phyloP scores from a whole-genome alignment of 139 green algal species.

The Volvox africanus region DNA sequence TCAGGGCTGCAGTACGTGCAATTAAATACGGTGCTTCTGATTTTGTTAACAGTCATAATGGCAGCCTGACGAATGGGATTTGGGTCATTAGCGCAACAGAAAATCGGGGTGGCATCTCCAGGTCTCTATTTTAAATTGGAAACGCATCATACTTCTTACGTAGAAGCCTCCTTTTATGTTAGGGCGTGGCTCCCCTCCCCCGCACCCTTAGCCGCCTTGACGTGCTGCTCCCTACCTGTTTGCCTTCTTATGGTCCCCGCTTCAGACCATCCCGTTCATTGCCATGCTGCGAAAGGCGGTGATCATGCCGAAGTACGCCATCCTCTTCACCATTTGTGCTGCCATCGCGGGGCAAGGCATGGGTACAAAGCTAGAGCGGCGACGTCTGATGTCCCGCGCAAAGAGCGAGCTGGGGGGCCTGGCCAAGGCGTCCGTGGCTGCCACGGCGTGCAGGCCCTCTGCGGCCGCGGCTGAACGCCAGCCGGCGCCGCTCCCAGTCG shows the following conservation, averaged over 20 bases:
- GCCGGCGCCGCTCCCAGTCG: not conserved
- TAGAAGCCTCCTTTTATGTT: too few species aligned
- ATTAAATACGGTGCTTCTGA: too few species aligned
- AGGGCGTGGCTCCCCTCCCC: too few species aligned
- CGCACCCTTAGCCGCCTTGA: not conserved
- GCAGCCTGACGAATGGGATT: too few species aligned
- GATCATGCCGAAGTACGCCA: conserved; percentile 79
- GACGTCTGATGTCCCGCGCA: conserved; percentile 26
- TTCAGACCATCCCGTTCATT: conserved; percentile 86
- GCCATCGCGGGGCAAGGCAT: conserved; percentile 73
- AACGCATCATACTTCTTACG: too few species aligned
- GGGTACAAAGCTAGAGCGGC: conserved; percentile 53
- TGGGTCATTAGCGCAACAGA: too few species aligned
- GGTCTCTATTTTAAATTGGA: too few species aligned
- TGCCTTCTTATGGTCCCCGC: too few species aligned
- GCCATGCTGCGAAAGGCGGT: conserved; percentile 88
- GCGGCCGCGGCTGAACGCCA: not conserved
- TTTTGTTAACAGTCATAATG: too few species aligned
- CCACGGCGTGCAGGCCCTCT: not conserved
- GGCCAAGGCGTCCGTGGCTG: not conserved
- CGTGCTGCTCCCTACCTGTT: not conserved
- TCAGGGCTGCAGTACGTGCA: too few species aligned
- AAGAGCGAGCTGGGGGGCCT: conserved; percentile 32
- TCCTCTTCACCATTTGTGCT: conserved; percentile 75
- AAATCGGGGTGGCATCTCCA: too few species aligned